Base-by-base conservation (phyloP, 345 rosid genomes). In the Salix purpurea region DNA sequence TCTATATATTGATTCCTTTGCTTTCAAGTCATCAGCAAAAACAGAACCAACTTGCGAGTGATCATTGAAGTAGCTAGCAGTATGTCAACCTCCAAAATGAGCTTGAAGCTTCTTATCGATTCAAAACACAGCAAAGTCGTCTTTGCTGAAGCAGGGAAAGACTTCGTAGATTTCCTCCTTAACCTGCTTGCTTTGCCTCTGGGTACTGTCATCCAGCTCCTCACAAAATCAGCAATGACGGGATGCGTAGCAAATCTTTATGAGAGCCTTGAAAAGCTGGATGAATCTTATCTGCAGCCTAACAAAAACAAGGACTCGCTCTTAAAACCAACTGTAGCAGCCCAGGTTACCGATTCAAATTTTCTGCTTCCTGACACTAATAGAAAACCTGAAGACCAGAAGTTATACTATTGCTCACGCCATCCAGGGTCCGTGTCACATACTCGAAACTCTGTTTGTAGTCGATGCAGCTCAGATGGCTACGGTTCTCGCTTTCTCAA, bases 81-180 rank as follows among this genome's bases (percentile, higher is more conserved):
- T 32, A 50, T 9, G 23, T 39, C 12, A 30, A 10, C 32, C 69
- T 23, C 32, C 18, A 14, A 13, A 11, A 32, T 32, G 2, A 66
- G 40, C 18, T 34, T 32, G 40, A 66, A 66, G n/a, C 32, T 23
- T 28, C 9, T n/a, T 69, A 2, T 39, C 10, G 81, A 83, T 26
- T 42, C 4, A 0, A 67, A 32, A 18, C 50, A 23, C 5, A 13
- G n/a, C 0, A 77, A 60, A 30, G 86, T 83, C 3, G 46, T 80
- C 0, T 74, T 74, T 9, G 79, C 71, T 0, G 83, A 80, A 74
- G 72, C 77, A 0, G 65, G 24, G 12, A 40, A 23, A 23, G 15
- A 26, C 15, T 30, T 65, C 12, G 15, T 23, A 1, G 30, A 42
- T 69, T 7, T 39, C 32, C 32, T 19, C 6, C 19, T 36, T 0